Percentiles rank a stretch among this genome's conserved stretches.
Conservation (phyloP, 2,329 filamentous ascomycete species). For the Ceratocystis variospora region DNA sequence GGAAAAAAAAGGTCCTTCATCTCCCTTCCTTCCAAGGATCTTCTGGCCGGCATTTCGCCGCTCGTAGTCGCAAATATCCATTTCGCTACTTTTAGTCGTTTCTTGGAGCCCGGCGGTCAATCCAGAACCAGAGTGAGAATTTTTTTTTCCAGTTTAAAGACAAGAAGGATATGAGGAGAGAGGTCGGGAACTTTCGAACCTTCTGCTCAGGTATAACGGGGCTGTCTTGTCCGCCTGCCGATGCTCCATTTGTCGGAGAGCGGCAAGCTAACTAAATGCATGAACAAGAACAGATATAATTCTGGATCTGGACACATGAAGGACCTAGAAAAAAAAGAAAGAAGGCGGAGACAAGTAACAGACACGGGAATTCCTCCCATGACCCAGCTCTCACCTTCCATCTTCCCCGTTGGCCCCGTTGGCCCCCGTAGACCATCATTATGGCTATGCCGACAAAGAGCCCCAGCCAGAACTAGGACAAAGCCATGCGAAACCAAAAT, state of each 20-base stretch:
- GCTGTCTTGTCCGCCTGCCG: too few relatives aligned
- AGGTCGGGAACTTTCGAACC: too few relatives aligned
- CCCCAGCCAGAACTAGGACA: not conserved
- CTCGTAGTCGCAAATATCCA: not conserved
- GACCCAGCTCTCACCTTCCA: not conserved
- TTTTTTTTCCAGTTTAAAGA: too few relatives aligned
- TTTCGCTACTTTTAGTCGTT: not conserved
- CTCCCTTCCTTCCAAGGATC: not conserved
- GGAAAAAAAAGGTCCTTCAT: not conserved
- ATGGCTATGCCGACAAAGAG: constrained; percentile 1
- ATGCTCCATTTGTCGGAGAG: too few relatives aligned
- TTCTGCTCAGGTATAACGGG: too few relatives aligned
- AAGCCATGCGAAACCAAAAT: not conserved
- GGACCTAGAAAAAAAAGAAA: not conserved
- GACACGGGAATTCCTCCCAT: not conserved
- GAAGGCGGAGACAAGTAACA: not conserved
- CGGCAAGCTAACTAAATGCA: too few relatives aligned
- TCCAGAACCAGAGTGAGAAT: too few relatives aligned
- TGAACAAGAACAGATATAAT: too few relatives aligned
- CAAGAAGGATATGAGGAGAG: too few relatives aligned
- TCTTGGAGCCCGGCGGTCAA: too few relatives aligned
- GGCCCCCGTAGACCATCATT: not conserved
- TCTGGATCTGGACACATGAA: not conserved
- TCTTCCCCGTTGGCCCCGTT: constrained; percentile 1
- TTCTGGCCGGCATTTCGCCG: constrained; percentile 1